Evolutionary conservation across 2,329 filamentous ascomycete genomes (phyloP).

Genomic region (Botrytis medusae): DNA sequence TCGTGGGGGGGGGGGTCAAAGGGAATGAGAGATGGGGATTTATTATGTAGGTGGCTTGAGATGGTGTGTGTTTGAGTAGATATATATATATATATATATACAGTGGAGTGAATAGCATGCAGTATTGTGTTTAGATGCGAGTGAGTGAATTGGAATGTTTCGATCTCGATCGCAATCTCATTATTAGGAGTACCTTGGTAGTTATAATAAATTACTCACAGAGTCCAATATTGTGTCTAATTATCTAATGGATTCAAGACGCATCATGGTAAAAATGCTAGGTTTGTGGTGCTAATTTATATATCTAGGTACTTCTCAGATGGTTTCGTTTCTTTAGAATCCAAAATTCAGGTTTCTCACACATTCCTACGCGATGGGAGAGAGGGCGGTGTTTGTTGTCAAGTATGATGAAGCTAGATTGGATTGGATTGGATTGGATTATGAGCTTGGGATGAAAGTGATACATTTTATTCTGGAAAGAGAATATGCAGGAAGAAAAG

Average conservation of each 20-base stretch:
- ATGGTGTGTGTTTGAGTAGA: neutral
- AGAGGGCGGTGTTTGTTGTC: neutral
- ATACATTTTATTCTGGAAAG: no score
- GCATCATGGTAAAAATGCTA: accelerated
- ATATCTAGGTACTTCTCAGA: neutral
- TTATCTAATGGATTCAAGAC: neutral
- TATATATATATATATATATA: neutral
- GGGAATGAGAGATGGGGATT: neutral
- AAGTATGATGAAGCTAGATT: neutral
- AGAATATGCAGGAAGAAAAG: no score
- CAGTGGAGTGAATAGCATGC: neutral
- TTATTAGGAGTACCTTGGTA: neutral
- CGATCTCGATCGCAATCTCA: no score
- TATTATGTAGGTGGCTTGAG: no score
- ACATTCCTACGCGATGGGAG: neutral
- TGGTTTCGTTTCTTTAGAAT: neutral
- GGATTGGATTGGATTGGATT: neutral
- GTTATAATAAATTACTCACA: neutral
- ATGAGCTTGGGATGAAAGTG: neutral
- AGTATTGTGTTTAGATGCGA: neutral
- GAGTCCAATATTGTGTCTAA: accelerated
- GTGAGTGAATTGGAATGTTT: neutral
- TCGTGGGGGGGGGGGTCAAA: neutral
- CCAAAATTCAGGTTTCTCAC: neutral
- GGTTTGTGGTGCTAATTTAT: neutral